Percentiles rank a stretch among this genome's conserved stretches.
Evolutionary conservation across 441 rosid species (phyloP).

Genomic region (Theobroma grandiflorum): DNA sequence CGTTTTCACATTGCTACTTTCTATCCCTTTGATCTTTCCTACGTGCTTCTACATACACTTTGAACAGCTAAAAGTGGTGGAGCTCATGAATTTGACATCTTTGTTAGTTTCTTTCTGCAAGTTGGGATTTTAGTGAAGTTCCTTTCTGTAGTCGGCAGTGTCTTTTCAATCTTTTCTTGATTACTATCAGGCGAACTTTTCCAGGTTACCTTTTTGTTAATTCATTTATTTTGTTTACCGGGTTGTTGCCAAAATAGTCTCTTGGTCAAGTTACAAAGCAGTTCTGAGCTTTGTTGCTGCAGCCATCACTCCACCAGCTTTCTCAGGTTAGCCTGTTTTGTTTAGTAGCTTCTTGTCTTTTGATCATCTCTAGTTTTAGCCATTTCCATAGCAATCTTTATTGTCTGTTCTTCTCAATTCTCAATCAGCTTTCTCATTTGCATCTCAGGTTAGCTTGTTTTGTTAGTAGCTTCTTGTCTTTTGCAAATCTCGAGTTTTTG

Average conservation of each 20-base stretch:
- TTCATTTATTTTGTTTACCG: not conserved
- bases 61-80: not conserved
- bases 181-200: conserved; percentile 25
- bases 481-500: not conserved
- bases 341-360: not conserved
- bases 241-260: conserved; percentile 4
- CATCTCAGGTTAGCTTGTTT: conserved; percentile 17
- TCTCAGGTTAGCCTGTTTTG: conserved; percentile 14
- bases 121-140: not conserved
- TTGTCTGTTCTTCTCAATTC: not conserved
- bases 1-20: conserved; percentile 30
- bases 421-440: not conserved
- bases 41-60: not conserved
- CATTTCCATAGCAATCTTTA: not conserved
- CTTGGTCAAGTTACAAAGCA: not conserved
- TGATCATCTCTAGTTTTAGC: not conserved
- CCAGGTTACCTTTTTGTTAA: conserved; percentile 21
- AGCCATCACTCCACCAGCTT: not conserved
- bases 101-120: not conserved
- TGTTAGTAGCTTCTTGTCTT: not conserved
- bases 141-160: not conserved
- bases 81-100: not conserved
- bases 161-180: not conserved
- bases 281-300: conserved; percentile 1
- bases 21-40: not conserved